Evolutionary conservation across 257 asterid species (phyloP).

Genomic region (Fraxinus anomala): DNA sequence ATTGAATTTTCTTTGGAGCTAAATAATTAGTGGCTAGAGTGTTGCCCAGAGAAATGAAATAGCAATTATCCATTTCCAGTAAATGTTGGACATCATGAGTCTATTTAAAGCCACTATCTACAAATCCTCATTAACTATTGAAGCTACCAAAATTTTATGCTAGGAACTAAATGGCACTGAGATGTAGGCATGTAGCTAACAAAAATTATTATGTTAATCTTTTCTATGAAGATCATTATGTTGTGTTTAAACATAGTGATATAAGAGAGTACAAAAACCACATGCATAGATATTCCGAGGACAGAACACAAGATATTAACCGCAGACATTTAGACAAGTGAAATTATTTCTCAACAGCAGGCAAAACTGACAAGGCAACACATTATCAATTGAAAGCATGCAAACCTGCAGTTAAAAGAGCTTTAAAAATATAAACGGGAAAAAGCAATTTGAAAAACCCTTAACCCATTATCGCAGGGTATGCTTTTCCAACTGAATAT

Average conservation of each 20-base stretch:
- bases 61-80: not conserved
- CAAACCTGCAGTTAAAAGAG: not conserved
- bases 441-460: not conserved
- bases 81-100: not conserved
- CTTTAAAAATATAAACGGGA: not conserved
- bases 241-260: not conserved
- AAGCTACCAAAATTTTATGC: not conserved
- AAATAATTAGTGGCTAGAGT: not conserved
- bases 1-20: not conserved
- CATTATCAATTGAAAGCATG: not conserved
- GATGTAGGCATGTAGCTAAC: not conserved
- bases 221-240: not conserved
- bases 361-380: not conserved
- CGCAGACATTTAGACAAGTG: not conserved
- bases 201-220: not conserved
- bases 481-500: not conserved
- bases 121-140: not conserved
- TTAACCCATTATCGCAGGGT: not conserved
- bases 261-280: not conserved
- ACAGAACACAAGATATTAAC: not conserved
- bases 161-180: not conserved
- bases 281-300: not conserved
- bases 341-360: not conserved
- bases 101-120: not conserved
- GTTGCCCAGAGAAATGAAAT: not conserved